Evolutionary conservation across 2,329 filamentous ascomycete species (phyloP), one percentile per base, ranked within the genome.

Genomic region (Fusarium aywerte): DNA sequence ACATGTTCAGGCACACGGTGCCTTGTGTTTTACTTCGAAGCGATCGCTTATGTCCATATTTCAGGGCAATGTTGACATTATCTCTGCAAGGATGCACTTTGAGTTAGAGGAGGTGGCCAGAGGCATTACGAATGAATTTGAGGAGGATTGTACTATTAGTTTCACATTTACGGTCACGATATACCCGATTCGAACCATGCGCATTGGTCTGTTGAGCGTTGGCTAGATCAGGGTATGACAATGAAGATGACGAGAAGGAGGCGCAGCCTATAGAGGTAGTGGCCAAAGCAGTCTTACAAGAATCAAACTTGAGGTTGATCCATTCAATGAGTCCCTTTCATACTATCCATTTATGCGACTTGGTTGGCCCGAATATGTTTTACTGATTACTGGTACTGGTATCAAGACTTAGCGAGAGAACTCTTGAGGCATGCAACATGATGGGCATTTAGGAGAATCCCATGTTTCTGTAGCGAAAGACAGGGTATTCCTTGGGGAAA

Each of bases 121-220:
- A 50, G 33, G 15, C 32, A 27, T 55, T 31, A 39, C 33, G 36
- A 32, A 53, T 32, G 32, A 29, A 16, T 32, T 36, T 39, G 27
- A 36, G 16, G 48, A 50, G 56, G 35, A 61, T 61, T 73, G 71
- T 73, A 73, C 50, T 67, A 72, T 49, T 73, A 73, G 70, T 69
- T 70, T 71, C 57, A 71, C 53, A 59, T 53, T 71, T 69, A 69
- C 39, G 65, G 70, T 68, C 61, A 73, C 53, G 70, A 73, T 73
- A 73, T 73, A 71, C 66, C 70, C 70, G 57, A 56, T 59, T 58
- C 57, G 58, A 52, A 62, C 49, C 59, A 62, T 50, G 60, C 39
- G 62, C 59, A 62, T 36, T 49, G 49, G 60, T 54, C 53, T 73
- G 61, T 61, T 51, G 52, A 48, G 58, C 36, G 47, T 32, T 47